Evolutionary conservation across 2,329 filamentous ascomycete species (phyloP).

Genomic region (Xylaria arbuscula): DNA sequence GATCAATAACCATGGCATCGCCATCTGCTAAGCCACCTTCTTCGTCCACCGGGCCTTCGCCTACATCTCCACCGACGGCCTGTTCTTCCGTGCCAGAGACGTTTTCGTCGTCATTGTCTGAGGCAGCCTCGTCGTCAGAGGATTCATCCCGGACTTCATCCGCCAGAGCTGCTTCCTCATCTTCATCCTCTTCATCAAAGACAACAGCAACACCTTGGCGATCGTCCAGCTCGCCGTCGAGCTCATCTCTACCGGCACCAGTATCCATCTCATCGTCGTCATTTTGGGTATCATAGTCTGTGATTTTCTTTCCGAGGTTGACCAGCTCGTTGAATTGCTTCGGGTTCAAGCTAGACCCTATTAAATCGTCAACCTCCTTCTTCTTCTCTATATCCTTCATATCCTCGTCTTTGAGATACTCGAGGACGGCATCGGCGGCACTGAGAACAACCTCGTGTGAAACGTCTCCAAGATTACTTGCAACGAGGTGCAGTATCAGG

Average conservation of each 20-base stretch:
- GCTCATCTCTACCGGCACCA: slow-evolving; percentile 70
- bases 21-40: slow-evolving; percentile 64
- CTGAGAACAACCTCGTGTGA: slow-evolving; percentile 91
- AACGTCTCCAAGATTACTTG: slow-evolving; percentile 89
- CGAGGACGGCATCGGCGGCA: slow-evolving; percentile 90
- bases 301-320: slow-evolving; percentile 98
- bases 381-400: slow-evolving; percentile 99
- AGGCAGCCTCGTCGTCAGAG: slow-evolving; percentile 81
- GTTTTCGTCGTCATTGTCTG: slow-evolving; percentile 69
- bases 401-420: slow-evolving; percentile 93
- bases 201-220: slow-evolving; percentile 97
- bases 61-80: slow-evolving; percentile 63
- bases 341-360: slow-evolving; percentile 82
- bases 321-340: slow-evolving; percentile 98
- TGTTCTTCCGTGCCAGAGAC: slow-evolving; percentile 63
- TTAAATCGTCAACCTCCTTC: slow-evolving; percentile 92
- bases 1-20: slow-evolving; percentile 87
- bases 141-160: slow-evolving; percentile 90
- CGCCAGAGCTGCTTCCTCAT: slow-evolving; percentile 79
- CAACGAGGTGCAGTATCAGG: slow-evolving; percentile 90
- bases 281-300: slow-evolving; percentile 96
- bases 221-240: slow-evolving; percentile 86
- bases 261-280: slow-evolving; percentile 90
- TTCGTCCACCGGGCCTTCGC: slow-evolving; percentile 61
- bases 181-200: slow-evolving; percentile 91